Conservation (phyloP, 78 protist species). For the Goniomonas avonlea region DNA sequence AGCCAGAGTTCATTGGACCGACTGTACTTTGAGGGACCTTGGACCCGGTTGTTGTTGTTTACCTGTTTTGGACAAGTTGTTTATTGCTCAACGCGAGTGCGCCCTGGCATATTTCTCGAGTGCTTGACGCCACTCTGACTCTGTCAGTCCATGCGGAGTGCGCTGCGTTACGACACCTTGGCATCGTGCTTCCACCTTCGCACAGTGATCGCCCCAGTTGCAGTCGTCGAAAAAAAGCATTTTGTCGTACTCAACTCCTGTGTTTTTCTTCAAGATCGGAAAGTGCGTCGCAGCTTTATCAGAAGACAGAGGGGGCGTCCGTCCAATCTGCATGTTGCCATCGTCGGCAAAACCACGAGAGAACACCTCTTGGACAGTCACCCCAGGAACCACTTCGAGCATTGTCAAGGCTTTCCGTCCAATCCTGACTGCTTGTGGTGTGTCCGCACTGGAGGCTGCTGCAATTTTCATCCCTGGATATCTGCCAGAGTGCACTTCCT, state of each 20-base stretch:
- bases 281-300: constrained; percentile 25
- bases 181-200: neutral
- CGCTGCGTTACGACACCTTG: neutral
- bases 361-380: neutral
- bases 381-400: constrained; percentile 29
- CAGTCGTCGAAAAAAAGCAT: constrained; percentile 46
- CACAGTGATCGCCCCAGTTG: constrained; percentile 30
- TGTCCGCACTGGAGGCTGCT: constrained; percentile 12
- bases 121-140: too few relatives aligned
- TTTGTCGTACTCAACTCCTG: constrained; percentile 16
- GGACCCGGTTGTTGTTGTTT: too few relatives aligned
- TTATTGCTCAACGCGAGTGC: too few relatives aligned
- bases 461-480: neutral
- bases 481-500: neutral
- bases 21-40: too few relatives aligned
- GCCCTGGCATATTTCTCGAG: too few relatives aligned
- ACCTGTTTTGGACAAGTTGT: too few relatives aligned
- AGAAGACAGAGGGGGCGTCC: neutral
- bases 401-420: neutral
- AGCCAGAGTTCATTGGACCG: too few relatives aligned
- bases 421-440: neutral
- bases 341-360: neutral
- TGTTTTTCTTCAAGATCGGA: neutral
- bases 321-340: neutral
- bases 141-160: too few relatives aligned